Percentiles rank a stretch among this genome's conserved stretches.
Evolutionary conservation across 106 monocot species (phyloP).

Genomic region (Iris macrosiphon): DNA sequence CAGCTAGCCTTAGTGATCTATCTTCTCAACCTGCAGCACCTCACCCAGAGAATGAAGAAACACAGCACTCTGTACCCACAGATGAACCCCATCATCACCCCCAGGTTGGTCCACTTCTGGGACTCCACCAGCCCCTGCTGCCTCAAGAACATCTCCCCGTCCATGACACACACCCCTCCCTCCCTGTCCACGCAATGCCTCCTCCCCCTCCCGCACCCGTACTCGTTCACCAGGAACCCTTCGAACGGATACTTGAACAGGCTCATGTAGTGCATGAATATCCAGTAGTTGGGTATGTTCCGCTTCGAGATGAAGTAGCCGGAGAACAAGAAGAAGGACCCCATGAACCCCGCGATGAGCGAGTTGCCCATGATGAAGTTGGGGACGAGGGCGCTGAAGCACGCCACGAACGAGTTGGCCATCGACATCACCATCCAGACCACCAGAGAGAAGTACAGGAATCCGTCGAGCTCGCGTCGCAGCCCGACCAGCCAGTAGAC

Average conservation of each 20-base stretch:
- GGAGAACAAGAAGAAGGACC: slow-evolving; percentile 93
- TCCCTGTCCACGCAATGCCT: background rate
- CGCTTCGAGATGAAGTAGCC: slow-evolving; percentile 85
- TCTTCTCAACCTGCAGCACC: slow-evolving; percentile 41
- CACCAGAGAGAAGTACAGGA: slow-evolving; percentile 70
- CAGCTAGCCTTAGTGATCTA: too few species aligned
- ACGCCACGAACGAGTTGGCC: slow-evolving; percentile 87
- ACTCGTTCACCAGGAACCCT: slow-evolving; percentile 82
- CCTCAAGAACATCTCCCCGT: slow-evolving; percentile 49
- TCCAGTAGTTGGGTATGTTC: slow-evolving; percentile 85
- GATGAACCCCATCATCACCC: slow-evolving; percentile 60
- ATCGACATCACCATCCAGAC: slow-evolving; percentile 81
- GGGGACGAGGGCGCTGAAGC: slow-evolving; percentile 80
- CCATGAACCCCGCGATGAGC: slow-evolving; percentile 76
- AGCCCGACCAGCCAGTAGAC: slow-evolving; percentile 85
- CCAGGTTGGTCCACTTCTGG: slow-evolving; percentile 48
- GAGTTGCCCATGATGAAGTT: slow-evolving; percentile 93
- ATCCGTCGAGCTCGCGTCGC: slow-evolving; percentile 32
- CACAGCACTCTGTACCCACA: slow-evolving; percentile 57
- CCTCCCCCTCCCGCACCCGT: slow-evolving; percentile 47
- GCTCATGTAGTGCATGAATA: slow-evolving; percentile 94
- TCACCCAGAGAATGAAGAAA: slow-evolving; percentile 52
- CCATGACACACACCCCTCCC: slow-evolving; percentile 23
- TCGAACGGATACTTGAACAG: slow-evolving; percentile 98
- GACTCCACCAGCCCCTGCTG: slow-evolving; percentile 49